Percentiles rank a stretch among this genome's conserved stretches.
Evolutionary conservation across 331 rosid species (phyloP).

Genomic region (Malus hybrid): DNA sequence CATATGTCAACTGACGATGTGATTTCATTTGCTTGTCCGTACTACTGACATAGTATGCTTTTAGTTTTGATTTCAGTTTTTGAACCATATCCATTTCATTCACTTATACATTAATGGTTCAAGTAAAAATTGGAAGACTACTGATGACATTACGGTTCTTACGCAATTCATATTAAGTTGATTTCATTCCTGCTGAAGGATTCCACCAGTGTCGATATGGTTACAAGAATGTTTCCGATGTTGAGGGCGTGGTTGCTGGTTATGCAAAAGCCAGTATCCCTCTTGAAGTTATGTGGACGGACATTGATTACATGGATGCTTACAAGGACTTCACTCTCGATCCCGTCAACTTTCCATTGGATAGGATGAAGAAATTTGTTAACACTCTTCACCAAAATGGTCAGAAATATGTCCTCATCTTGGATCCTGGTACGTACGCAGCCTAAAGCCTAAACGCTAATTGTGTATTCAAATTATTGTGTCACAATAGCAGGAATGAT

Average conservation of each 20-base stretch:
- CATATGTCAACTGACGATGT: neutral
- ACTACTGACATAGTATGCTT: neutral
- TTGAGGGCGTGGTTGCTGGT: slow-evolving; percentile 58
- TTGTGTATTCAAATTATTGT: too few species aligned
- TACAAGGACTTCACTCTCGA: slow-evolving; percentile 85
- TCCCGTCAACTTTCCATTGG: slow-evolving; percentile 69
- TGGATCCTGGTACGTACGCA: slow-evolving; percentile 61
- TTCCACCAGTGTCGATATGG: slow-evolving; percentile 82
- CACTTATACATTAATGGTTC: neutral
- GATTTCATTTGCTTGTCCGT: neutral
- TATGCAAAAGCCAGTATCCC: slow-evolving; percentile 66
- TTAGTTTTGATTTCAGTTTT: neutral
- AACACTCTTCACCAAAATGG: slow-evolving; percentile 57
- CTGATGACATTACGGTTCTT: too few species aligned
- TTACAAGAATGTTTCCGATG: slow-evolving; percentile 57
- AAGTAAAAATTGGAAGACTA: too few species aligned
- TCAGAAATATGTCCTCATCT: slow-evolving; percentile 66
- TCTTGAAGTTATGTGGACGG: slow-evolving; percentile 91
- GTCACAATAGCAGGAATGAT: neutral
- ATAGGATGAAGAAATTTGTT: slow-evolving; percentile 50
- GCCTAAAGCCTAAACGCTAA: too few species aligned
- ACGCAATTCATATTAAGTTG: too few species aligned
- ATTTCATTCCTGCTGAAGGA: slow-evolving; percentile 29
- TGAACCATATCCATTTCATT: neutral
- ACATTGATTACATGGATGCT: slow-evolving; percentile 90